These are phyloP conservation scores for Trametes versicolor DNA, from an alignment of 1,284 basidiomycete genomes.

Conservation along the genomic window DNA sequence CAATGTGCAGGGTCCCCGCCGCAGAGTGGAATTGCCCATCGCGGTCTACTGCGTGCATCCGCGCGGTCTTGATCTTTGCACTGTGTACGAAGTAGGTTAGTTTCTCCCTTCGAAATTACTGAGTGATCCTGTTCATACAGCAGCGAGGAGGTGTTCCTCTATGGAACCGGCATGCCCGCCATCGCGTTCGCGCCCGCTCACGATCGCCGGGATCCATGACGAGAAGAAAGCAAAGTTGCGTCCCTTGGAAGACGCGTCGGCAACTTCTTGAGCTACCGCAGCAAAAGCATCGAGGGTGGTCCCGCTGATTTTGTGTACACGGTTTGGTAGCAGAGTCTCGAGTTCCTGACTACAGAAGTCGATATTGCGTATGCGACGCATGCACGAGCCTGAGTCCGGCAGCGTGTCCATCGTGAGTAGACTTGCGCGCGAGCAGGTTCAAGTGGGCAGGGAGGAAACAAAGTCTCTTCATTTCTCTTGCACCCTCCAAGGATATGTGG, in stretches of 20 bases:
- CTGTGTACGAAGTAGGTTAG: too few relatives aligned
- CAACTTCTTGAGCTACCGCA: not conserved
- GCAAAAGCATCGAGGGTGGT: not conserved
- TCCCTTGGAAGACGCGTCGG: not conserved
- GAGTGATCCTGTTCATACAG: too few relatives aligned
- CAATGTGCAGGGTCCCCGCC: not conserved
- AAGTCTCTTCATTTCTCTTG: too few relatives aligned
- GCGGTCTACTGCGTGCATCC: not conserved
- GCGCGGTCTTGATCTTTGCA: too few relatives aligned
- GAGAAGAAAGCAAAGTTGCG: not conserved
- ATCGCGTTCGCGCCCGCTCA: not conserved
- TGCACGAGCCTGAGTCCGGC: not conserved
- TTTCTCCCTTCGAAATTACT: too few relatives aligned
- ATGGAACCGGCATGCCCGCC: not conserved
- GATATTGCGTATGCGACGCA: not conserved
- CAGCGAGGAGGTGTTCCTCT: not conserved
- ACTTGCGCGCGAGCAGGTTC: too few relatives aligned
- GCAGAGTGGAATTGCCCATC: not conserved
- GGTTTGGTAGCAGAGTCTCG: not conserved
- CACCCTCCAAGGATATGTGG: too few relatives aligned
- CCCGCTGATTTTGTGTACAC: not conserved
- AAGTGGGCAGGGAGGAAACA: too few relatives aligned
- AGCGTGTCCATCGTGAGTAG: not conserved
- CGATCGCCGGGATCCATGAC: not conserved
- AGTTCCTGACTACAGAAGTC: conserved; percentile 3